phyloP scores from a whole-genome alignment of 306 rosid genomes.

The Canavalia gladiata region DNA sequence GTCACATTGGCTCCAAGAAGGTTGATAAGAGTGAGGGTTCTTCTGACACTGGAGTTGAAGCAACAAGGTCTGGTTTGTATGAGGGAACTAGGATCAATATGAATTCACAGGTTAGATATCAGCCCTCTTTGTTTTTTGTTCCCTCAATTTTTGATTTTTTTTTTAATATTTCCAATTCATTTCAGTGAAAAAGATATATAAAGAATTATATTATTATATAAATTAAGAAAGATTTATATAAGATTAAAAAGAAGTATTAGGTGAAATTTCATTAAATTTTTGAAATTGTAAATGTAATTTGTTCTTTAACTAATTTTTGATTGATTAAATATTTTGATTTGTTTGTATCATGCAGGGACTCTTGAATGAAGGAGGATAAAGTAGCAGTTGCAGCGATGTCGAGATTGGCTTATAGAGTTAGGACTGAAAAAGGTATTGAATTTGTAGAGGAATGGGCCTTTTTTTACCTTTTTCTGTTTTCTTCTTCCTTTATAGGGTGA shows the following conservation, averaged over 20 bases:
- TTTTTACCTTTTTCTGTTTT: neutral
- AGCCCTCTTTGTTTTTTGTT: neutral
- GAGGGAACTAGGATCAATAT: constrained; percentile 53
- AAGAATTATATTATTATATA: too few species aligned
- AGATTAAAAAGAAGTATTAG: too few species aligned
- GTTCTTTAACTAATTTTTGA: too few species aligned
- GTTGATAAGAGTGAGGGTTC: constrained; percentile 55
- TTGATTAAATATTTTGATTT: too few species aligned
- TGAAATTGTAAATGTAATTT: too few species aligned
- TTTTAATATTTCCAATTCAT: neutral
- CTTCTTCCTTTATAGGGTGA: constrained; percentile 33
- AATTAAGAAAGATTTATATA: too few species aligned
- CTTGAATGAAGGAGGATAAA: constrained; percentile 63
- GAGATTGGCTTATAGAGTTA: constrained; percentile 63
- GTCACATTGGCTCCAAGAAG: constrained; percentile 77
- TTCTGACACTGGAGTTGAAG: constrained; percentile 43
- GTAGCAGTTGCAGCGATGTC: constrained; percentile 61
- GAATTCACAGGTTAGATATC: constrained; percentile 63
- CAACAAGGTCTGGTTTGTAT: constrained; percentile 52
- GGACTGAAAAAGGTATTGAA: constrained; percentile 45
- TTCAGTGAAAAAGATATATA: too few species aligned
- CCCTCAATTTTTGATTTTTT: neutral
- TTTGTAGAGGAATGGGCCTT: constrained; percentile 48
- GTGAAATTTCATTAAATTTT: too few species aligned
- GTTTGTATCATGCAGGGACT: constrained; percentile 56